Base-by-base conservation (phyloP, 192 early-diverging fungal genomes). In the Rhizophagus sp. region DNA sequence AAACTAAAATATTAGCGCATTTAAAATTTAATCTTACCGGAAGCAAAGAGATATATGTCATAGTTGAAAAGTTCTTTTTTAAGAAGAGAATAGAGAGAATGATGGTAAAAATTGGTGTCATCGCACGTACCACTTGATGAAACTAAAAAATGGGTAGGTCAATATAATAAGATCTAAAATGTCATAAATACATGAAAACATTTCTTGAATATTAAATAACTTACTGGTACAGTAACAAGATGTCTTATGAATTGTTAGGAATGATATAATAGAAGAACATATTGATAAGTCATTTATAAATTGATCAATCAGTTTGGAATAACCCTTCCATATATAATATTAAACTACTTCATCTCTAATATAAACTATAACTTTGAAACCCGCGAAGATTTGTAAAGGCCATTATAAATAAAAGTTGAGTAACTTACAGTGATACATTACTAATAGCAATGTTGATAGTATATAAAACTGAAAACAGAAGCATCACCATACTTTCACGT, bases 361-460 rank as follows among this genome's bases (percentile, higher is more conserved):
- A 15, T 50, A 11, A 49, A 49, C 49, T 50, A 50, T 49, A 52
- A 15, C 50, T 52, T 52, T 12, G 13, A 52, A 52, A 52, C 50
- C 50, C 47, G 13, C 47, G 10, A 67, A 67, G 1, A 67, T 24
- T 27, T 7, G 41, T 17, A 4, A 68, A 13, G 4, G 11, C 13
- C 5, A 68, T 19, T 4, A 68, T 36, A 68, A 27, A 52, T 52
- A 13, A 52, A 52, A 52, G 50, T 52, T 0, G 15, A 5, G 62
- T 80, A 69, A 93, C 88, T 88, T 94, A 90, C 86, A 96, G 77
- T 63, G 93, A 94, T 9, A 96, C 91, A 78, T 94, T 96, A 79
- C 91, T 93, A 7, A 94, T 90, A 33, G 94, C 95, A 82, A 97
- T 96, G 79, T 97, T 97, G 81, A 93, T 89, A 0, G 95, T 97